Evolutionary conservation across 2,329 filamentous ascomycete species (phyloP), one percentile per base, ranked within the genome.

Genomic region (Stachybotrys echinatus): DNA sequence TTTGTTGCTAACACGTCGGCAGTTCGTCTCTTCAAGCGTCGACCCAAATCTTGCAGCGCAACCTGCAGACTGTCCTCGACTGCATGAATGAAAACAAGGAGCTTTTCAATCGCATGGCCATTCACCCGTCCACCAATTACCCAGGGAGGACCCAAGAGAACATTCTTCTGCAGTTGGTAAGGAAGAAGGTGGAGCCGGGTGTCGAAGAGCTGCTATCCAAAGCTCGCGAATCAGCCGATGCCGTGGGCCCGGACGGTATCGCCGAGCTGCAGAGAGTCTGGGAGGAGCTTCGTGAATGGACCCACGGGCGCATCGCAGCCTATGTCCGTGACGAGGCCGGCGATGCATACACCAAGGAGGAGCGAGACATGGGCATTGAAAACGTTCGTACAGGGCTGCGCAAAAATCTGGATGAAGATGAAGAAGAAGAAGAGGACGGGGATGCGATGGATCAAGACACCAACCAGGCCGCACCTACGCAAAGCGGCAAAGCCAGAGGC

Each of bases 111-210:
- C 81, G 83, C 49, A 77, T 89, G 47, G 85, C 88, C 55, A 80
- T 88, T 20, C 89, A 88, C 62, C 90, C 90, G 0, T 83, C 85
- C 12, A 87, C 89, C 2, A 84, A 84, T 65, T 94, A 81, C 68
- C 90, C 83, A 5, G 86, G 82, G 37, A 84, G 79, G 58, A 85
- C 79, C 5, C 83, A 89, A 52, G 82, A 87, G 65, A 70, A 67
- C 45, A 75, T 89, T 4, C 76, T 92, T 1, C 75, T 80, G 22
- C 81, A 86, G 58, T 74, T 95, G 2, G 74, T 95, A 27, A 85
- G 89, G 38, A 95, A 94, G 69, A 94, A 94, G 65, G 77, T 91
- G 45, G 89, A 94, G 57, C 88, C 89, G 0, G 77, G 81, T 21
- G 84, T 91, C 18, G 88, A 92, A 63, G 82, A 84, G 50, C 85